Conservation (phyloP, 306 rosid species). For the Cotoneaster glaucophyllus region DNA sequence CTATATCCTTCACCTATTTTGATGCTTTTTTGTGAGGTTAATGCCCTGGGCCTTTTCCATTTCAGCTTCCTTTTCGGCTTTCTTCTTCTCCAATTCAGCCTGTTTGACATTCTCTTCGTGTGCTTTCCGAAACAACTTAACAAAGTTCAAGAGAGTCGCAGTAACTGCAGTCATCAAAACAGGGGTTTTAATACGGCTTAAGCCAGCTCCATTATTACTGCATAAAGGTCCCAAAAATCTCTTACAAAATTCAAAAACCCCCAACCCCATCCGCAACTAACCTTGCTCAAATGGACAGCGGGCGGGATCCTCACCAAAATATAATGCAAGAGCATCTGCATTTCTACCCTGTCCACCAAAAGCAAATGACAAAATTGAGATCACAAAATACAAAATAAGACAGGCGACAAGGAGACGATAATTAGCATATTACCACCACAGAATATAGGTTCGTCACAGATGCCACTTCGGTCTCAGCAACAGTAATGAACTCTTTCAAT, state of each 20-base stretch:
- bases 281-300: constrained; percentile 95
- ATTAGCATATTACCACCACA: constrained; percentile 60
- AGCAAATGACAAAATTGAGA: constrained; percentile 10
- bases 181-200: constrained; percentile 6
- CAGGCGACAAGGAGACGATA: constrained; percentile 8
- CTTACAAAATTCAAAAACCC: not conserved
- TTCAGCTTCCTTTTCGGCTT: constrained; percentile 82
- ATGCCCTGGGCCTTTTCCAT: constrained; percentile 86
- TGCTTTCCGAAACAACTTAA: constrained; percentile 85
- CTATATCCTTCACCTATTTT: constrained; percentile 38
- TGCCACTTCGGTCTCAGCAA: constrained; percentile 75
- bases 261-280: constrained; percentile 22
- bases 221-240: not conserved
- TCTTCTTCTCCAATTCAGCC: constrained; percentile 88
- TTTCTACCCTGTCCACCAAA: constrained; percentile 76
- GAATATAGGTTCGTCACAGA: constrained; percentile 70
- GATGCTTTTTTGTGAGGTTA: constrained; percentile 46
- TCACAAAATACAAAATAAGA: constrained; percentile 12
- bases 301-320: constrained; percentile 94
- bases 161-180: constrained; percentile 65
- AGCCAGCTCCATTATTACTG: constrained; percentile 15
- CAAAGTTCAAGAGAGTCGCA: constrained; percentile 66
- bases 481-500: constrained; percentile 60
- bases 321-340: constrained; percentile 87
- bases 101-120: constrained; percentile 90